Base-by-base conservation (phyloP, 2,329 filamentous ascomycete species). In the Diaporthe sp. region DNA sequence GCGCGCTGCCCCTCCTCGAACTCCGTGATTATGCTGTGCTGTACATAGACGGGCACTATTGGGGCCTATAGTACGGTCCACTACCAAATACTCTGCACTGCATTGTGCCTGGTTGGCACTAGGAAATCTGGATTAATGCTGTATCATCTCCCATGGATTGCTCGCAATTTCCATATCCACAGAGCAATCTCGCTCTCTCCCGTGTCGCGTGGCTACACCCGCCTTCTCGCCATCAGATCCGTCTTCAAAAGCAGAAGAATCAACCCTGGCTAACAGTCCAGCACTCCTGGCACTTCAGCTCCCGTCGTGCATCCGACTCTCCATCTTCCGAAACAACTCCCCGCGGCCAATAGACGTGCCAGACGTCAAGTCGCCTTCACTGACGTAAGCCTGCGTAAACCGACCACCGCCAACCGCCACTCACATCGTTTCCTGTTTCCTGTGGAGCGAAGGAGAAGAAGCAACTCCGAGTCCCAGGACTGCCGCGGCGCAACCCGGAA, bases 181-280 rank as follows among this genome's bases (percentile, higher is more conserved):
- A 55, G 62, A 60, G 55, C 53, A 77, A 77, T 77, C 73, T 77
- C 76, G 76, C 73, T 72, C 73, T 73, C 76, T 65, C 76, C 76
- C 73, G 75, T 57, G 25, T 75, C 42, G 61, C 60, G 42, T 68
- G 57, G 55, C 57, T 70, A 42, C 34, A 70, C 15, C 34, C 49
- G 61, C 49, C 70, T 22, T 34, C 65, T 75, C 51, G 57, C 49
- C 65, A 25, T 53, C 49, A 42, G n/a, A 13, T 62, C 53, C 58
- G 37, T 71, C 57, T 57, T 71, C 57, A 62, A 65, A 62, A 75
- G 61, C 28, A 61, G n/a, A 34, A 72, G 46, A 39, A 58, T 58
- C 46, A 71, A 60, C 70, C 49, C 44, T 46, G 74, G 73, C 34
- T 51, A 49, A 55, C 44, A 73, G 58, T 22, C 15, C 9, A 53